Base-by-base conservation (phyloP, 129 eudicot species). In the Gnaphalium uliginosum region DNA sequence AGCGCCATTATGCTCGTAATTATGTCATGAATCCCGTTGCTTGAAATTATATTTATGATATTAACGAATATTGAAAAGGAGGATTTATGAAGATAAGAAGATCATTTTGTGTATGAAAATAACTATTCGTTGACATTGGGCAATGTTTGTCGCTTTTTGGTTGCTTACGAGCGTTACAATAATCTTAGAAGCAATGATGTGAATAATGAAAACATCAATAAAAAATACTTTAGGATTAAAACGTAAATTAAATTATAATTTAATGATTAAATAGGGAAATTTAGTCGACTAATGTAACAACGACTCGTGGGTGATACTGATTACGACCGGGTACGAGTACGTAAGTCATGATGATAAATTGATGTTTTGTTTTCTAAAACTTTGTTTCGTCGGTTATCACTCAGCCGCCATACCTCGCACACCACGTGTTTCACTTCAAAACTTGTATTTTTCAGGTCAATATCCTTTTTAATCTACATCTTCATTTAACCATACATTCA, bases 271-370 rank as follows among this genome's bases (percentile, higher is more conserved):
- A 32, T 33, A 69, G 14, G 5, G 24, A 50, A 46, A 51, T 1
- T 4, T 6, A 72, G 51, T 18, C 39, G 15, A 4, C 39, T 35
- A 33, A 35, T 7, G 39, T 26, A 13, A 48, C 27, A 46, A 75
- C 21, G 23, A 75, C 65, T 32, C 19, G 65, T 25, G 60, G 46
- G 2, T 8, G 46, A 8, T 9, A 8, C 11, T 19, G 61, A 72
- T 24, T 64, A 65, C 59, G 78, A 65, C 72, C 57, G 37, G 27
- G 1, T 71, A 48, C 26, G 60, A 18, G 51, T 72, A 73, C 79
- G 83, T 79, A 79, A 79, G 79, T 75, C 69, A 11, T 79, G 74
- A 79, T 79, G 78, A 65, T 66, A 9, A 25, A 54, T 66, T 54
- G 27, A 26, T 56, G n/a, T n/a, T n/a, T 22, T 17, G 4, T 37